Evolutionary conservation across 2,329 filamentous ascomycete species (phyloP).

Genomic region (Arthrobotrys iridis): DNA sequence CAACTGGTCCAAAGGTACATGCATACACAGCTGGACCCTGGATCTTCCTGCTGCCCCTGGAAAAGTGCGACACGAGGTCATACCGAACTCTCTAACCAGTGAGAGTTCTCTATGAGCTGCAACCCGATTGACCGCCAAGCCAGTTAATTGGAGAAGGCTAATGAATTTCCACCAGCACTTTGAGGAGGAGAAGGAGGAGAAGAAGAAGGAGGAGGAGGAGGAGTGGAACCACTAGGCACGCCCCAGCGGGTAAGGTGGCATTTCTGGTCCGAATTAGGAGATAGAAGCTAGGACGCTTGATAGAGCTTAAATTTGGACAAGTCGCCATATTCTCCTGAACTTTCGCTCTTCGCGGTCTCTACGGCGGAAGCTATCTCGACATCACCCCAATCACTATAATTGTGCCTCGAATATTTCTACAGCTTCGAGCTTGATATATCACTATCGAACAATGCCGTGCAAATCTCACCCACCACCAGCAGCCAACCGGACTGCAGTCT

Average conservation of each 20-base stretch:
- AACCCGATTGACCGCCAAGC: conserved; percentile 4
- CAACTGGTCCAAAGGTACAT: conserved; percentile 6
- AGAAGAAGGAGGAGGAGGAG: too few relatives aligned
- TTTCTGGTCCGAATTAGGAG: conserved; percentile 28
- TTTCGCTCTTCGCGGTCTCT: background rate
- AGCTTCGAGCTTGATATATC: background rate
- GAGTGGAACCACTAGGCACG: conserved; percentile 7
- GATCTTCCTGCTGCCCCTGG: conserved; percentile 33
- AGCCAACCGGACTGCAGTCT: background rate
- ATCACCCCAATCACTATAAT: background rate
- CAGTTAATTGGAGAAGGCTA: background rate
- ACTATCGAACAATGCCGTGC: conserved; percentile 32
- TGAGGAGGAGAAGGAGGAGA: background rate
- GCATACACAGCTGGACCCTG: conserved; percentile 2
- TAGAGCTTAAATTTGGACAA: conserved; percentile 24
- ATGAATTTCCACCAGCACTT: background rate
- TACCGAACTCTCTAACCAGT: conserved; percentile 10
- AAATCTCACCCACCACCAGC: conserved; percentile 49
- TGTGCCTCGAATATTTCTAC: background rate
- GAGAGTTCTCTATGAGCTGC: background rate
- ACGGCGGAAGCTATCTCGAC: background rate
- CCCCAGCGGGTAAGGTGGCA: conserved; percentile 25
- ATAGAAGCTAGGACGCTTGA: conserved; percentile 15
- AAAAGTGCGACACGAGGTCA: conserved; percentile 24
- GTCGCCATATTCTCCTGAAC: background rate